A percentile compares a stretch with the other conserved stretches of the same genome.
Conservation (phyloP, 1,284 basidiomycete species). For the Puccinia hordei region DNA sequence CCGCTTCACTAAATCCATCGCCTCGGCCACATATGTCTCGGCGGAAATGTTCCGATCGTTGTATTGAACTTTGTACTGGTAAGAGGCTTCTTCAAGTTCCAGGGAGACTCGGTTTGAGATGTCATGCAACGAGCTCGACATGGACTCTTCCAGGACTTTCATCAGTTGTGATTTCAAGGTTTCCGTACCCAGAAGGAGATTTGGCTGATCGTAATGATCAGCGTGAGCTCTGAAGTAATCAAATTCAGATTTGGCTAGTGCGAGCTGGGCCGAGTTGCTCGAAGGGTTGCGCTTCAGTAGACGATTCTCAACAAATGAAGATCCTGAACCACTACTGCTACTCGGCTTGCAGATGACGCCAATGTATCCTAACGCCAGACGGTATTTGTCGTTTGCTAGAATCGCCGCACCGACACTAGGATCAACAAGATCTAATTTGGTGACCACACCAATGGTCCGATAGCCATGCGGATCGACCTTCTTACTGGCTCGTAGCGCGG, state of each 20-base stretch:
- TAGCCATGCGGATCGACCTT: constrained; percentile 92
- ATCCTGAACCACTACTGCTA: constrained; percentile 55
- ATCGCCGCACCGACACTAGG: constrained; percentile 80
- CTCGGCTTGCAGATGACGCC: constrained; percentile 89
- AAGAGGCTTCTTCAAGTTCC: constrained; percentile 92
- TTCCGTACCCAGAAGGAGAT: constrained; percentile 85
- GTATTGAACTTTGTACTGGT: constrained; percentile 99
- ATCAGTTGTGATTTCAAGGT: constrained; percentile 85
- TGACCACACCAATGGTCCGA: constrained; percentile 94
- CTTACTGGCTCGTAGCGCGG: constrained; percentile 86
- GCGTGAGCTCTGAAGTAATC: constrained; percentile 76
- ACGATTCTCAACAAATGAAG: constrained; percentile 28
- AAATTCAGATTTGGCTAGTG: constrained; percentile 66
- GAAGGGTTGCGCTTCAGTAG: constrained; percentile 45
- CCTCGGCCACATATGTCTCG: constrained; percentile 96
- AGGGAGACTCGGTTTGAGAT: constrained; percentile 96
- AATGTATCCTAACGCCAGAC: constrained; percentile 94
- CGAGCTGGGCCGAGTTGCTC: not conserved
- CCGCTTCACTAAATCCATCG: constrained; percentile 86
- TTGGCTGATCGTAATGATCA: constrained; percentile 68
- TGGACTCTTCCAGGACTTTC: constrained; percentile 94
- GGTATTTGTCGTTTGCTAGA: constrained; percentile 86
- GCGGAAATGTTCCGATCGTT: constrained; percentile 92
- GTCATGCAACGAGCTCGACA: constrained; percentile 90
- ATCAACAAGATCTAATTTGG: constrained; percentile 96